phyloP scores from a whole-genome alignment of 2,329 filamentous ascomycete genomes.

The Aspergillus sp. region DNA sequence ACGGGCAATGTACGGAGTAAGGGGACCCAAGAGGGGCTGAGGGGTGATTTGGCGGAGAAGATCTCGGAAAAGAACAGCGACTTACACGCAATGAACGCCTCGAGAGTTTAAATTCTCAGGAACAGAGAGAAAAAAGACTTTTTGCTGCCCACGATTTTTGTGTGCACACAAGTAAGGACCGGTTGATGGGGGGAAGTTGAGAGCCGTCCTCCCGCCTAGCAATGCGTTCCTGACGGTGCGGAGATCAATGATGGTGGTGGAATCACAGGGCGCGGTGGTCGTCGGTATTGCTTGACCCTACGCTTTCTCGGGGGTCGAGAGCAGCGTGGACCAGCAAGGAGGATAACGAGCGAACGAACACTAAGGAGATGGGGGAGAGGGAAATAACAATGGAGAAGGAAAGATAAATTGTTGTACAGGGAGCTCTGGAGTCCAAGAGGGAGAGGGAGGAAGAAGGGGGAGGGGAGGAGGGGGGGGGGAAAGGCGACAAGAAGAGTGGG shows the following conservation, averaged over 20 bases:
- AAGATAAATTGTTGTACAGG: slow-evolving; percentile 33
- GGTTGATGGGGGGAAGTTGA: slow-evolving; percentile 14
- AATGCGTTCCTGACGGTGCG: slow-evolving; percentile 32
- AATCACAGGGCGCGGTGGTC: slow-evolving; percentile 24
- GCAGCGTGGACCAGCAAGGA: slow-evolving; percentile 13
- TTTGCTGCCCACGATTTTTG: slow-evolving; percentile 13
- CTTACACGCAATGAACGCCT: slow-evolving; percentile 44
- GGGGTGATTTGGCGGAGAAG: slow-evolving; percentile 34
- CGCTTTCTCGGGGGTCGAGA: slow-evolving; percentile 18
- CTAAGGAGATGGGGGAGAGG: slow-evolving; percentile 7
- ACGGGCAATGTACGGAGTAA: slow-evolving; percentile 39
- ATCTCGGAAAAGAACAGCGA: slow-evolving; percentile 30
- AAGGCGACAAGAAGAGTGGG: slow-evolving; percentile 23
- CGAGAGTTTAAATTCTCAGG: slow-evolving; percentile 28
- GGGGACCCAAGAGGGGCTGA: slow-evolving; percentile 41
- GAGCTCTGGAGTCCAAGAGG: slow-evolving; percentile 15
- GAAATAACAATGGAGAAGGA: slow-evolving; percentile 21
- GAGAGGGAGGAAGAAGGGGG: slow-evolving; percentile 17
- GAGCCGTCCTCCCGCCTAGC: slow-evolving; percentile 14
- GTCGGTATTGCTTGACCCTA: slow-evolving; percentile 16
- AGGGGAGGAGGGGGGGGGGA: slow-evolving; percentile 25
- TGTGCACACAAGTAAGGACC: slow-evolving; percentile 26
- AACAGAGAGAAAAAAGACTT: slow-evolving; percentile 10
- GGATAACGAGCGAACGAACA: slow-evolving; percentile 29
- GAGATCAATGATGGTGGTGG: slow-evolving; percentile 33